Conservation (phyloP, 306 rosid species). For the Datisca glomerata region DNA sequence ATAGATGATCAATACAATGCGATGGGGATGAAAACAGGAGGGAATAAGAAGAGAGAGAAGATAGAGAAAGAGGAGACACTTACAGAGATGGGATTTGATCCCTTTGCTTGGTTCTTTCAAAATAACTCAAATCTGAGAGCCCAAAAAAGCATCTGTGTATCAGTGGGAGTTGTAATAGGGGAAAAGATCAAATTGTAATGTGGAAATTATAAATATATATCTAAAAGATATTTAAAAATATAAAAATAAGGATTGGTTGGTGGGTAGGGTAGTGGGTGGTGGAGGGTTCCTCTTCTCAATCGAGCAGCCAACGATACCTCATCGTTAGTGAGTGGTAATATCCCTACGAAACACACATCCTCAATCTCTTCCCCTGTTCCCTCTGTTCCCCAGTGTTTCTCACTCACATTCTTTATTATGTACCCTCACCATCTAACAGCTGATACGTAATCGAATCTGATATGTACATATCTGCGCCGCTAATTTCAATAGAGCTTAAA, state of each 20-base stretch:
- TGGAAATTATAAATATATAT: no score
- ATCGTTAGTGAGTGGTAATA: conserved; percentile 51
- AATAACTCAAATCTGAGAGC: conserved; percentile 30
- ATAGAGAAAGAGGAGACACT: conserved; percentile 15
- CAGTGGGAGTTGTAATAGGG: conserved; percentile 2
- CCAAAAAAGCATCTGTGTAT: conserved; percentile 14
- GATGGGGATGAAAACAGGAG: no score
- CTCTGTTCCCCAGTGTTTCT: background rate
- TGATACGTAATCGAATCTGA: background rate
- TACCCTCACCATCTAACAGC: conserved; percentile 5
- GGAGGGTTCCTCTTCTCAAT: conserved; percentile 11
- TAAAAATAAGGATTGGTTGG: conserved; percentile 21
- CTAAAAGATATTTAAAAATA: conserved; percentile 3
- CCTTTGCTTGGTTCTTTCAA: conserved; percentile 3
- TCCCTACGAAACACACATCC: conserved; percentile 18
- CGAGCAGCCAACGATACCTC: conserved; percentile 32
- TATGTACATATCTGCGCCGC: conserved; percentile 1
- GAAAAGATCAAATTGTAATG: no score
- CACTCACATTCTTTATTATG: conserved; percentile 1
- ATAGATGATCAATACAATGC: no score
- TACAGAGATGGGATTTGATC: conserved; percentile 16
- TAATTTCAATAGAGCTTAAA: no score
- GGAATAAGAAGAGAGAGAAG: background rate
- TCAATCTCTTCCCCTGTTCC: background rate
- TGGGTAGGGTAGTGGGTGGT: conserved; percentile 21